A percentile compares a stretch with the other conserved stretches of the same genome.
Conservation (phyloP, 495 filamentous ascomycete species). For the Neurospora sp. region DNA sequence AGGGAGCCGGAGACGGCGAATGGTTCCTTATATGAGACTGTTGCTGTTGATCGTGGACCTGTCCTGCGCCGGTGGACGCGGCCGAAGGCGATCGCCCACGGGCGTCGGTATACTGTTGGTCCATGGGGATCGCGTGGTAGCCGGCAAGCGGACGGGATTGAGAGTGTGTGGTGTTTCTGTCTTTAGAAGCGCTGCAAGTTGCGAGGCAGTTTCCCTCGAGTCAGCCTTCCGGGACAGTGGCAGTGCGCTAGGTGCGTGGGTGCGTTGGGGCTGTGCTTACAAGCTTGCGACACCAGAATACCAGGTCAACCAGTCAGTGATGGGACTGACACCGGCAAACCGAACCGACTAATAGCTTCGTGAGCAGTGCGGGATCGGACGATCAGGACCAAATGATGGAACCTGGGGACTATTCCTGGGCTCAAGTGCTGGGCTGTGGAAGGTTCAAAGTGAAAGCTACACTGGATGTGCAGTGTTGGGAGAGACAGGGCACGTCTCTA, state of each 20-base stretch:
- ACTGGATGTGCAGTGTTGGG: neutral
- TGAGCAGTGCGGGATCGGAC: neutral
- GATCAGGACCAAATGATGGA: neutral
- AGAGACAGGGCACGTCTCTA: neutral
- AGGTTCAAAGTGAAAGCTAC: neutral
- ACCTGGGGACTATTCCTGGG: neutral
- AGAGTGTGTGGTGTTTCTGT: conserved; percentile 24
- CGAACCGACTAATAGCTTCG: neutral
- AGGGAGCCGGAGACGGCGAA: conserved; percentile 39
- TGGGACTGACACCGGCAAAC: neutral
- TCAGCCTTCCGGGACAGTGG: conserved; percentile 27
- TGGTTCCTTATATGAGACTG: conserved; percentile 43
- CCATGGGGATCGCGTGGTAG: conserved; percentile 26
- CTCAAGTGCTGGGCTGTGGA: neutral
- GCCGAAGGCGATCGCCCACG: conserved; percentile 39
- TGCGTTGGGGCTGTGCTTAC: conserved; percentile 25
- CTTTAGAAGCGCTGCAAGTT: conserved; percentile 23
- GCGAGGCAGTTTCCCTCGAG: conserved; percentile 21
- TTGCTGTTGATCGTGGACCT: conserved; percentile 18
- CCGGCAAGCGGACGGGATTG: conserved; percentile 1
- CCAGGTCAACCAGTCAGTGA: neutral
- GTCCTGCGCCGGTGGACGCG: conserved; percentile 20
- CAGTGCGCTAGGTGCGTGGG: conserved; percentile 15
- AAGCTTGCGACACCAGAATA: conserved; percentile 10
- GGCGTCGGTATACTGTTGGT: conserved; percentile 35